Conservation (phyloP, 805 yeast species). For the Millerago galiae region DNA sequence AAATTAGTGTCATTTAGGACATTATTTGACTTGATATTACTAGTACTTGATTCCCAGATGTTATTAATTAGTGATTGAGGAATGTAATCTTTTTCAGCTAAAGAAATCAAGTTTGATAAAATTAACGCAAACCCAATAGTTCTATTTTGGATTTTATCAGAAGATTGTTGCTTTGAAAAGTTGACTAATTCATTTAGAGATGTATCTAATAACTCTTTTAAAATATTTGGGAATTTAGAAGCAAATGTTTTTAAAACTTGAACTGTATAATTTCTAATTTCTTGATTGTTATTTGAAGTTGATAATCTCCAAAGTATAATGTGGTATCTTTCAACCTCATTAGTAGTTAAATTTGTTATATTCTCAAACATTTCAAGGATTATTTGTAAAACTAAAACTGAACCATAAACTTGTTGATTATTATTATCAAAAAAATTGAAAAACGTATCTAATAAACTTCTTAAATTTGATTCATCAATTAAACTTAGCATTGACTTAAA, state of each 20-base stretch:
- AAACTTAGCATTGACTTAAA: slow-evolving; percentile 20
- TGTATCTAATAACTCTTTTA: slow-evolving; percentile 31
- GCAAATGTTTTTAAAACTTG: slow-evolving; percentile 29
- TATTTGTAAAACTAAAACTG: slow-evolving; percentile 16
- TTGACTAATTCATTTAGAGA: slow-evolving; percentile 30
- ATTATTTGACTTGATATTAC: slow-evolving; percentile 26
- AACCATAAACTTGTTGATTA: slow-evolving; percentile 1
- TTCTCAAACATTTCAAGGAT: slow-evolving; percentile 26
- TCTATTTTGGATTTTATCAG: slow-evolving; percentile 23
- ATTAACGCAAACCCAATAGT: slow-evolving; percentile 35
- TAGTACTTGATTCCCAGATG: slow-evolving; percentile 36
- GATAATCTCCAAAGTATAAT: slow-evolving; percentile 31
- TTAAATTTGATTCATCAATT: slow-evolving; percentile 30
- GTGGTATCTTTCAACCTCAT: slow-evolving; percentile 20
- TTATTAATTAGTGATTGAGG: slow-evolving; percentile 38
- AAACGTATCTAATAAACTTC: slow-evolving; percentile 23
- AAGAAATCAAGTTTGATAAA: slow-evolving; percentile 29
- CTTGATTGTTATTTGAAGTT: slow-evolving; percentile 31
- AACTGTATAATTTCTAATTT: slow-evolving; percentile 35
- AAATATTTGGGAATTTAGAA: slow-evolving; percentile 27
- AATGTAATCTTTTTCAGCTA: slow-evolving; percentile 35
- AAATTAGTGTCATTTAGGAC: slow-evolving; percentile 27
- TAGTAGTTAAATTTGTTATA: slow-evolving; percentile 16
- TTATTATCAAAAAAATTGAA: slow-evolving; percentile 9
- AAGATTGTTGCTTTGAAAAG: slow-evolving; percentile 22